Percentiles rank a stretch among this genome's conserved stretches.
Evolutionary conservation across 768 basidiomycete genomes (phyloP).

Genomic region (Lepiota subincarnata): DNA sequence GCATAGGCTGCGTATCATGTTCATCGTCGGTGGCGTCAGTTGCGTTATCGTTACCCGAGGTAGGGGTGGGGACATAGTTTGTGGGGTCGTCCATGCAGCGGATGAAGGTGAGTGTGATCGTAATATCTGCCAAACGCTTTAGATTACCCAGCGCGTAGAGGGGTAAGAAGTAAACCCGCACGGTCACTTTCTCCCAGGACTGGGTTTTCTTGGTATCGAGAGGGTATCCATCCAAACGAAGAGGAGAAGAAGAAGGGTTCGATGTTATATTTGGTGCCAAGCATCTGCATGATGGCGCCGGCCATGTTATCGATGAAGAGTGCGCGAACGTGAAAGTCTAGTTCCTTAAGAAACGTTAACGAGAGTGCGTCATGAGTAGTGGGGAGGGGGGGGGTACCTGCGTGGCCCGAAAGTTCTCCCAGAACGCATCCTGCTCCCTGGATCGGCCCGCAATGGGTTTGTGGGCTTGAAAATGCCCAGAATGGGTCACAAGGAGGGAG

Average conservation of each 20-base stretch:
- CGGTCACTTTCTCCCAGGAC: constrained; percentile 42
- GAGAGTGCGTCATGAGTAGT: background rate
- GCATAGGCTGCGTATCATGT: background rate
- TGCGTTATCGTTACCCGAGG: background rate
- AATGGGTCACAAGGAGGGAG: constrained; percentile 27
- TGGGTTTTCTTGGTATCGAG: constrained; percentile 53
- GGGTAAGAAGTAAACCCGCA: constrained; percentile 47
- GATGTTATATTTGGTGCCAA: constrained; percentile 50
- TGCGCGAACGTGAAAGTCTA: constrained; percentile 37
- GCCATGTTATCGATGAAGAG: constrained; percentile 48
- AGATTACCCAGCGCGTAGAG: constrained; percentile 19
- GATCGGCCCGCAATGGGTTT: constrained; percentile 13
- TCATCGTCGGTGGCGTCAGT: background rate
- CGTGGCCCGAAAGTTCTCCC: constrained; percentile 27
- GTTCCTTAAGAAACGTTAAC: constrained; percentile 5
- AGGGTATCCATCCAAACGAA: constrained; percentile 64
- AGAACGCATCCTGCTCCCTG: constrained; percentile 21
- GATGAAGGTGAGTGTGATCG: constrained; percentile 45
- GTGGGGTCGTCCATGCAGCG: constrained; percentile 24
- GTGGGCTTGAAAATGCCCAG: constrained; percentile 26
- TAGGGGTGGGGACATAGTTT: background rate
- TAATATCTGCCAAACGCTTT: constrained; percentile 36
- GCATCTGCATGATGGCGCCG: constrained; percentile 45
- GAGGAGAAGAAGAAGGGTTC: constrained; percentile 70
- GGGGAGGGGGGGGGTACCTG: constrained; percentile 19